A percentile compares a stretch with the other conserved stretches of the same genome.
Evolutionary conservation across 805 yeast genomes (phyloP).

Genomic region (Brettanomyces nanus): DNA sequence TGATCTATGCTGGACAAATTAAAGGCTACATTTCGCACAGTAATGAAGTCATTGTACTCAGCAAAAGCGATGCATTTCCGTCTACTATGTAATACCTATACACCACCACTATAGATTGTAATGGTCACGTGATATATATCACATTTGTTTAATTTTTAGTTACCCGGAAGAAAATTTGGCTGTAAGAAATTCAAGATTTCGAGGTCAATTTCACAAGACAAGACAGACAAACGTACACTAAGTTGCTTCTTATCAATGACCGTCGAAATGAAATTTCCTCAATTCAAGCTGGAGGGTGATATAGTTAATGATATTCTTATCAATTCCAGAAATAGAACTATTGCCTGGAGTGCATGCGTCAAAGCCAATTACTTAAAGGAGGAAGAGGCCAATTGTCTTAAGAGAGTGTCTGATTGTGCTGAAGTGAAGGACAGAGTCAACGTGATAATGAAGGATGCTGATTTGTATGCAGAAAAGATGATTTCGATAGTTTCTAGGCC

Average conservation of each 20-base stretch:
- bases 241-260: too few species aligned
- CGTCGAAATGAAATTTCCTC: constrained; percentile 15
- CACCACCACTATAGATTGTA: too few species aligned
- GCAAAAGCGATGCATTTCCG: constrained; percentile 75
- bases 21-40: constrained; percentile 82
- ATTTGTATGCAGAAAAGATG: constrained; percentile 46
- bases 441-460: constrained; percentile 36
- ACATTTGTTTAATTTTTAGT: too few species aligned
- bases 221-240: too few species aligned
- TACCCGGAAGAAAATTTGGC: too few species aligned
- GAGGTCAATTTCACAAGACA: too few species aligned
- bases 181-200: too few species aligned
- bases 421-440: constrained; percentile 33
- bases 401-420: constrained; percentile 25
- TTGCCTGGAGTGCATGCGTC: constrained; percentile 89
- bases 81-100: too few species aligned
- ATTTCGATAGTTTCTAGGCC: constrained; percentile 45
- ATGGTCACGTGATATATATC: too few species aligned
- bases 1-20: constrained; percentile 50
- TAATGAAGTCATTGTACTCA: constrained; percentile 63
- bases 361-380: constrained; percentile 60
- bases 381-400: constrained; percentile 50
- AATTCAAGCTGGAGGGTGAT: constrained; percentile 45
- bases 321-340: constrained; percentile 67
- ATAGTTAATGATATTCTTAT: constrained; percentile 57